phyloP scores from a whole-genome alignment of 139 green algal species.

The Picochlorum costavermella region DNA sequence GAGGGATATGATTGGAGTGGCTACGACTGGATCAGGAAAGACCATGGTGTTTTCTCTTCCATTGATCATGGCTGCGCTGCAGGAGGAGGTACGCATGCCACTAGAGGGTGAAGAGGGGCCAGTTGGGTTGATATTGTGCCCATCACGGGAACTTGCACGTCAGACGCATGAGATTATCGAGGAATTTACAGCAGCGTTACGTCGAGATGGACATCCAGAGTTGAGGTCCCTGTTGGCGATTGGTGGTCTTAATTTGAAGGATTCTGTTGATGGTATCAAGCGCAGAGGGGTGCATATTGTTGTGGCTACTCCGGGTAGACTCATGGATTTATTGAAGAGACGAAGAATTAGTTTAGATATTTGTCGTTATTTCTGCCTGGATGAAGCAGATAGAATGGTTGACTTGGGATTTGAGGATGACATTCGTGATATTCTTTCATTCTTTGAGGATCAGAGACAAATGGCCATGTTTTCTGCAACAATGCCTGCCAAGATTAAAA shows the following conservation, averaged over 20 bases:
- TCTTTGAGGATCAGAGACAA: constrained; percentile 84
- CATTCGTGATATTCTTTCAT: constrained; percentile 59
- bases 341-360: constrained; percentile 84
- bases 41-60: constrained; percentile 91
- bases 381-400: constrained; percentile 98
- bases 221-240: constrained; percentile 84
- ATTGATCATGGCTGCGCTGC: constrained; percentile 78
- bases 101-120: constrained; percentile 74
- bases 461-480: constrained; percentile 97
- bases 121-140: constrained; percentile 85
- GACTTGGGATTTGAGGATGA: constrained; percentile 96
- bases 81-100: constrained; percentile 50
- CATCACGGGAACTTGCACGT: constrained; percentile 86
- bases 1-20: constrained; percentile 98
- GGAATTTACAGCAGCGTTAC: constrained; percentile 26
- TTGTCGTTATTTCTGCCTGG: constrained; percentile 88
- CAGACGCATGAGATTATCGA: constrained; percentile 80
- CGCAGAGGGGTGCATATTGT: constrained; percentile 78
- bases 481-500: constrained; percentile 97
- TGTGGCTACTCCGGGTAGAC: constrained; percentile 82
- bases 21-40: constrained; percentile 94
- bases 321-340: constrained; percentile 94
- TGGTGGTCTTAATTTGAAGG: constrained; percentile 54
- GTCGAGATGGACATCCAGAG: constrained; percentile 47
- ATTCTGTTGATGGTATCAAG: constrained; percentile 35